Evolutionary conservation across 176 grass and related monocot genomes (phyloP), one percentile per base, ranked within the genome.

Genomic region (Typha latifolia): DNA sequence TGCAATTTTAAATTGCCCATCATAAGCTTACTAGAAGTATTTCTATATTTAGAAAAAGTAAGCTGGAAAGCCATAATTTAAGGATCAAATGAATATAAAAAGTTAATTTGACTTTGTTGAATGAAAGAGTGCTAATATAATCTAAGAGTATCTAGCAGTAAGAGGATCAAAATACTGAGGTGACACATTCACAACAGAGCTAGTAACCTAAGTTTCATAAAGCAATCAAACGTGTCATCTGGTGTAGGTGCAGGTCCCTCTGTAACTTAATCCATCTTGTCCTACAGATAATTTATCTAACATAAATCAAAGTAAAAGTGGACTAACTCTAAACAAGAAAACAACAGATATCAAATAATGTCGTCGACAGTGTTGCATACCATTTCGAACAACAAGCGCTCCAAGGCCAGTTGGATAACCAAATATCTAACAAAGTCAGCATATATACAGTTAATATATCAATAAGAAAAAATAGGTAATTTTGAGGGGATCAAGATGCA

Each of bases 381-480:
- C 93, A 72, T 88, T 79, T 86, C 82, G 90, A 62, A 96, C 70
- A 75, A 96, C 72, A 72, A 96, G 81, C 67, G 93, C 93, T 69
- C 93, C 93, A 66, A 96, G 78, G 37, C 93, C 93, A 86, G 88
- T 96, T 69, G 88, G 93, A 82, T 96, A 96, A 70, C 93, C 93
- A 78, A 96, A 96, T 80, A 96, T 91, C 93, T 96, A 77, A 55
- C 76, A 81, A 70, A 47, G 73, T 80, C 22, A 63, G 31, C 73
- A 82, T 64, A 66, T 14, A 78, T 61, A 49, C 26, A 76, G 14
- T 66, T 66, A 7, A 73, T 83, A 75, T 72, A 77, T 70, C 18
- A 47, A 31, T 70, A 63, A 14, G 8, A 50, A 32, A 59, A 77
- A 64, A 63, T 75, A 23, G 18, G 47, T 74, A 79, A 12, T 52